These are phyloP conservation scores for Physcomitrium patens DNA, from an alignment of 225 moss, liverwort and hornwort genomes.

Conservation along the genomic window DNA sequence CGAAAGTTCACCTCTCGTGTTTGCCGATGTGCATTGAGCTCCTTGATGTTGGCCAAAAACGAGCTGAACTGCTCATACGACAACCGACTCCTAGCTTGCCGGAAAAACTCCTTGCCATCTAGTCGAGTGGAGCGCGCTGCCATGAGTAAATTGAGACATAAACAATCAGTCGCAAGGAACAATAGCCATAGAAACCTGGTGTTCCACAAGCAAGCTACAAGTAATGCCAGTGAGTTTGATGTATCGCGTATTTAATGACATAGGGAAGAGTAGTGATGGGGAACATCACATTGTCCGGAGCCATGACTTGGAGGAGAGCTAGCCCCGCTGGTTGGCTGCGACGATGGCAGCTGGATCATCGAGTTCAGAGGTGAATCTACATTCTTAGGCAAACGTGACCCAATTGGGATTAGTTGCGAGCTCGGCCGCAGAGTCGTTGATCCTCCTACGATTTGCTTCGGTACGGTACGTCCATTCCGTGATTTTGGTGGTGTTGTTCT, in stretches of 20 bases:
- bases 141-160: conserved; percentile 16
- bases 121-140: conserved; percentile 67
- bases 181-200: background rate
- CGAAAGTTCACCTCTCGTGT: conserved; percentile 52
- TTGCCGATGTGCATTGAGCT: conserved; percentile 67
- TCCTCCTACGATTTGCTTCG: conserved; percentile 30
- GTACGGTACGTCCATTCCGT: background rate
- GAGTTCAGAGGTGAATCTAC: too few species aligned
- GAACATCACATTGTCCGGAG: conserved; percentile 53
- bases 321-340: conserved; percentile 78
- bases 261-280: background rate
- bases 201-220: background rate
- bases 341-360: conserved; percentile 65
- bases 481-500: conserved; percentile 25
- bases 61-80: conserved; percentile 65
- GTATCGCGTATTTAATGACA: background rate
- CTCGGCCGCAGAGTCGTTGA: conserved; percentile 43
- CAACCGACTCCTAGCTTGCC: conserved; percentile 74
- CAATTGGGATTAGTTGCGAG: conserved; percentile 47
- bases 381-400: conserved; percentile 52
- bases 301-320: conserved; percentile 82
- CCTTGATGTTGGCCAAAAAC: conserved; percentile 63
- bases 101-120: conserved; percentile 94
- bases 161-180: background rate
- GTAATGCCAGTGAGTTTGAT: too few species aligned